These are phyloP conservation scores for Cajanus cajan DNA, from an alignment of 306 rosid genomes.

Conservation along the genomic window DNA sequence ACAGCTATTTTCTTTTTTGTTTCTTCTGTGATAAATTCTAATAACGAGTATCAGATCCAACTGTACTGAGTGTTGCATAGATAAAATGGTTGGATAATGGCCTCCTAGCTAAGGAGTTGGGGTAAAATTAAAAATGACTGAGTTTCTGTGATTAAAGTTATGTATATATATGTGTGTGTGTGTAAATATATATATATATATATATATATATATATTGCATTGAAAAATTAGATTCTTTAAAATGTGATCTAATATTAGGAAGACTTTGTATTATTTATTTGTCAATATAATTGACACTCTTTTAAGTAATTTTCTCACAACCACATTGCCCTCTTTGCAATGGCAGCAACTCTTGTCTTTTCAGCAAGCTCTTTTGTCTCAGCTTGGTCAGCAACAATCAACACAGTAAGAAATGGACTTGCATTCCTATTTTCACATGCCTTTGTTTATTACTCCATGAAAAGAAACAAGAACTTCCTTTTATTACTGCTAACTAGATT, in stretches of 20 bases:
- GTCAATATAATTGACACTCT: neutral
- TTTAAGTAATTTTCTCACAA: conserved; percentile 18
- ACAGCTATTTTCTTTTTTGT: neutral
- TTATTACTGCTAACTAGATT: conserved; percentile 20
- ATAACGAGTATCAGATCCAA: neutral
- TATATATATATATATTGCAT: neutral
- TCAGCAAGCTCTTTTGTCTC: conserved; percentile 66
- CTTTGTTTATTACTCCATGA: neutral
- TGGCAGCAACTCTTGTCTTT: conserved; percentile 67
- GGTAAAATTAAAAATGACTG: neutral
- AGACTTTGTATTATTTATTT: conserved; percentile 15
- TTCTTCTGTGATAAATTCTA: conserved; percentile 2
- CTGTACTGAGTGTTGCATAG: neutral
- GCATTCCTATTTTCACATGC: conserved; percentile 9
- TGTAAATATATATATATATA: too few species aligned
- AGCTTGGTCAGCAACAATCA: conserved; percentile 63
- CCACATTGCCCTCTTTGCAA: neutral
- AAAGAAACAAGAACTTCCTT: conserved; percentile 1
- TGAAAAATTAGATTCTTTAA: neutral
- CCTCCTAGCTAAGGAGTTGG: conserved; percentile 18
- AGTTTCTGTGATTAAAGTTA: neutral
- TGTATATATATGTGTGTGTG: neutral
- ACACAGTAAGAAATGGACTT: conserved; percentile 58
- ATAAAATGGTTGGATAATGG: conserved; percentile 10
- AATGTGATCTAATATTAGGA: neutral